Percentiles rank a stretch among this genome's conserved stretches.
phyloP scores from a whole-genome alignment of 306 rosid species.

The Cicer pinnatifidum region DNA sequence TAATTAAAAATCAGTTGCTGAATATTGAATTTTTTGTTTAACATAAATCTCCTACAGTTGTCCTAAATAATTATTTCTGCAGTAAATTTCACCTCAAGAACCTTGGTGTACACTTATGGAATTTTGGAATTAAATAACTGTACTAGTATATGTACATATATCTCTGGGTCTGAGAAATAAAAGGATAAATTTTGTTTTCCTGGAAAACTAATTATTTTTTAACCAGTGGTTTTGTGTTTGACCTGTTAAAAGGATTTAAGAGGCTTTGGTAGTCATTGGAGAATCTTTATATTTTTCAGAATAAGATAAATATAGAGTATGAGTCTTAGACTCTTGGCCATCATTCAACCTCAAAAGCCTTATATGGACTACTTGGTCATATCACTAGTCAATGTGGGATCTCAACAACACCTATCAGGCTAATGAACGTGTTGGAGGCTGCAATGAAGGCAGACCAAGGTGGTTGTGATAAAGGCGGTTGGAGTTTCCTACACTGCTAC shows the following conservation, averaged over 20 bases:
- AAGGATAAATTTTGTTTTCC: not conserved
- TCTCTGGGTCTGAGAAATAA: slow-evolving; percentile 2
- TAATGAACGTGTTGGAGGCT: not conserved
- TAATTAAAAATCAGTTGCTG: not conserved
- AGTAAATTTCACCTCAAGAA: slow-evolving; percentile 20
- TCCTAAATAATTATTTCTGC: slow-evolving; percentile 28
- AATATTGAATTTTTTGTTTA: slow-evolving; percentile 10
- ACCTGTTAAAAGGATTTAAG: not conserved
- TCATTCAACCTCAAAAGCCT: not conserved
- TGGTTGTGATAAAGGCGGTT: not conserved
- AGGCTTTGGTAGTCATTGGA: slow-evolving; percentile 13
- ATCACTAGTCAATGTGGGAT: slow-evolving; percentile 3
- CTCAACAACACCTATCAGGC: not conserved
- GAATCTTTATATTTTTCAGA: slow-evolving; percentile 3
- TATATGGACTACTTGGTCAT: not conserved
- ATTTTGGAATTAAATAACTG: not conserved
- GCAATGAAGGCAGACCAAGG: not conserved
- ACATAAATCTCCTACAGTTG: not conserved
- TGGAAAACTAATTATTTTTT: not conserved
- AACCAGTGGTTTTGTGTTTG: slow-evolving; percentile 26
- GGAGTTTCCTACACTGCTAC: not conserved
- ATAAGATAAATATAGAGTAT: slow-evolving; percentile 15
- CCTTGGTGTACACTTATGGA: slow-evolving; percentile 19
- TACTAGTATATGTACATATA: not conserved
- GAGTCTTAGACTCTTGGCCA: not conserved